Percentiles rank a stretch among this genome's conserved stretches.
Conservation (phyloP, 1,284 basidiomycete genomes). For the Dichomitus squalens region DNA sequence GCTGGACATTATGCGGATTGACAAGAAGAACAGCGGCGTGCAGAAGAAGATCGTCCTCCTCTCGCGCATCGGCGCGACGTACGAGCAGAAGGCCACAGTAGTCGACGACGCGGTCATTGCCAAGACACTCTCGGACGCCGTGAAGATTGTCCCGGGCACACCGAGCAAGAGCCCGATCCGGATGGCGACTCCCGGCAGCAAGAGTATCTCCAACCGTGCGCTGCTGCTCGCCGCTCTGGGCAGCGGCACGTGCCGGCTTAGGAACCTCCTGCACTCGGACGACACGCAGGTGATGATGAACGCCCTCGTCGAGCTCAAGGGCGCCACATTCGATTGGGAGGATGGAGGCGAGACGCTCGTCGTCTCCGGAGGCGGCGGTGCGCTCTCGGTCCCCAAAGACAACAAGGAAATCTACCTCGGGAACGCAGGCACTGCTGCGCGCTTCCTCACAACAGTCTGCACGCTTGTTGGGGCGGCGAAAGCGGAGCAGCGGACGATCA, state of each 20-base stretch:
- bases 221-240: conserved; percentile 93
- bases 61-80: conserved; percentile 88
- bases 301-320: conserved; percentile 88
- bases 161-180: conserved; percentile 72
- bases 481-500: conserved; percentile 61
- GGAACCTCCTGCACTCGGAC: conserved; percentile 94
- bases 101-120: conserved; percentile 83
- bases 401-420: conserved; percentile 94
- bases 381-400: conserved; percentile 74
- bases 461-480: conserved; percentile 70
- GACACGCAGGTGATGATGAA: conserved; percentile 99
- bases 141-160: conserved; percentile 70
- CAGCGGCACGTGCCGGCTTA: conserved; percentile 85
- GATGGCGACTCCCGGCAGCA: conserved; percentile 94
- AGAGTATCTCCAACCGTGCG: conserved; percentile 96
- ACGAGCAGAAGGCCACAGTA: conserved; percentile 89
- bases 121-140: conserved; percentile 80
- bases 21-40: conserved; percentile 96
- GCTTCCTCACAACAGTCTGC: conserved; percentile 97
- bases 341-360: conserved; percentile 93
- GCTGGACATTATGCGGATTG: conserved; percentile 91
- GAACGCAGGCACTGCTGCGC: conserved; percentile 97
- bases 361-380: conserved; percentile 86
- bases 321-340: conserved; percentile 90
- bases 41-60: conserved; percentile 96